A percentile compares a stretch with the other conserved stretches of the same genome.
Conservation (phyloP, 345 rosid species). For the Gossypium herbaceum region DNA sequence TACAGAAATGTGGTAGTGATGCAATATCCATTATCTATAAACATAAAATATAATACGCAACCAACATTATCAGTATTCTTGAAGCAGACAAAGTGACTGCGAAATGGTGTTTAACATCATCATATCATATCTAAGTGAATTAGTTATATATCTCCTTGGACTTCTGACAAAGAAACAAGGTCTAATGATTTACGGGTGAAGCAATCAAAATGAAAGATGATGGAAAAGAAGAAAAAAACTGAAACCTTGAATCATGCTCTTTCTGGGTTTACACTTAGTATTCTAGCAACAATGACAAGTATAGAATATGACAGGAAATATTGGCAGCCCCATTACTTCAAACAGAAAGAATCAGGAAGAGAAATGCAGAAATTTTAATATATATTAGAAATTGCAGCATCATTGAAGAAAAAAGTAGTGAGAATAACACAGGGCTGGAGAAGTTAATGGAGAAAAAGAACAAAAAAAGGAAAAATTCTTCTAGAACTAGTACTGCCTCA, state of each 20-base stretch:
- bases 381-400: neutral
- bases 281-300: neutral
- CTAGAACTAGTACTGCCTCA: neutral
- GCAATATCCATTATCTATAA: slow-evolving; percentile 70
- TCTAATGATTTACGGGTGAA: neutral
- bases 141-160: neutral
- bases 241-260: neutral
- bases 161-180: neutral
- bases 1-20: neutral
- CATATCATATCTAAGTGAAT: neutral
- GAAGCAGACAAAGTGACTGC: neutral
- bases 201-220: neutral
- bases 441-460: neutral
- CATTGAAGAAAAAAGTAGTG: neutral
- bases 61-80: neutral
- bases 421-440: neutral
- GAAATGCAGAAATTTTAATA: neutral
- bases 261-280: neutral
- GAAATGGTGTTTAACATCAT: neutral
- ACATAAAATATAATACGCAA: slow-evolving; percentile 2
- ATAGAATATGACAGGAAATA: neutral
- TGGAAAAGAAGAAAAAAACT: neutral
- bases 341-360: neutral
- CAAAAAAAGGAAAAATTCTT: neutral
- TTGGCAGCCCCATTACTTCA: neutral